Conservation (phyloP, 805 yeast genomes). For the Ogataea pilisensis region DNA sequence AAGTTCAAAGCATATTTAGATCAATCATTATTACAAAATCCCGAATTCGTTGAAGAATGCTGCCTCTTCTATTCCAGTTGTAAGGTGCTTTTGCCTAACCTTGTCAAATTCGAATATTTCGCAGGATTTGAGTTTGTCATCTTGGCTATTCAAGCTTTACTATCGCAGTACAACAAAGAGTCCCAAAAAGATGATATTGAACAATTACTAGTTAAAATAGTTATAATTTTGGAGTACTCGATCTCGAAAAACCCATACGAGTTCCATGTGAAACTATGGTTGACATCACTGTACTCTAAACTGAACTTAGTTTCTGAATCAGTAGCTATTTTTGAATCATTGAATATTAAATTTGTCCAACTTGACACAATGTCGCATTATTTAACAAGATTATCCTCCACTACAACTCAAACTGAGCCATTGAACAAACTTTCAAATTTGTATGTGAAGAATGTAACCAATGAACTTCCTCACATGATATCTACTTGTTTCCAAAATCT, state of each 20-base stretch:
- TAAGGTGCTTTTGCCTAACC: slow-evolving; percentile 32
- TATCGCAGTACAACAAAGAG: slow-evolving; percentile 5
- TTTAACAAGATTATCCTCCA: slow-evolving; percentile 44
- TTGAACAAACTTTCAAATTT: slow-evolving; percentile 41
- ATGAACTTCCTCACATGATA: slow-evolving; percentile 47
- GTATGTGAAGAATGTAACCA: slow-evolving; percentile 47
- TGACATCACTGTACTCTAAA: slow-evolving; percentile 55
- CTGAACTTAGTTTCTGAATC: slow-evolving; percentile 55
- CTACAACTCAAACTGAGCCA: slow-evolving; percentile 30
- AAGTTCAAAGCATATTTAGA: slow-evolving; percentile 43
- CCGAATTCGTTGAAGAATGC: slow-evolving; percentile 29
- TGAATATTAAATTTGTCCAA: slow-evolving; percentile 74
- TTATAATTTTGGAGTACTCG: slow-evolving; percentile 56
- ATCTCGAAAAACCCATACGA: slow-evolving; percentile 60
- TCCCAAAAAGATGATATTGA: slow-evolving; percentile 14
- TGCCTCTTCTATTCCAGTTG: slow-evolving; percentile 38
- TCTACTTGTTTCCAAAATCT: slow-evolving; percentile 52
- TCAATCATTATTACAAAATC: slow-evolving; percentile 17
- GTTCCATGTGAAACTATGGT: slow-evolving; percentile 67
- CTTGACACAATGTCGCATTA: slow-evolving; percentile 62
- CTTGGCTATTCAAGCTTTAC: slow-evolving; percentile 41
- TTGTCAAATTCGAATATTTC: slow-evolving; percentile 65
- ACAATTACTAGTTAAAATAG: slow-evolving; percentile 33
- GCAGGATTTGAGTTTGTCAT: slow-evolving; percentile 64
- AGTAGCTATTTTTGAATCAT: slow-evolving; percentile 41